Conservation (phyloP, 345 rosid genomes). For the Lepidium aucheri region DNA sequence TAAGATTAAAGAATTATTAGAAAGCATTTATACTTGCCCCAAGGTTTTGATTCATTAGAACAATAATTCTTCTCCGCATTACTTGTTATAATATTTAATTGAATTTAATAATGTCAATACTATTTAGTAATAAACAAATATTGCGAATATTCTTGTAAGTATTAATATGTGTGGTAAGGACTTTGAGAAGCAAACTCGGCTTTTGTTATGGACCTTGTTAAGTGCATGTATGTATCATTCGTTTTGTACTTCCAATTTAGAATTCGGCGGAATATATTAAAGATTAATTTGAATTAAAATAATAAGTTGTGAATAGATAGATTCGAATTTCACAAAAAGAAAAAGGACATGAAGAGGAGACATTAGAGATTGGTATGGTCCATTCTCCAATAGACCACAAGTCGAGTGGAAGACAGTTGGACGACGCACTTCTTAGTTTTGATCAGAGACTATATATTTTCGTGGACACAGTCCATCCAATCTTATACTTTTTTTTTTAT, state of each 20-base stretch:
- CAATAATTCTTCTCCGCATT: conserved; percentile 11
- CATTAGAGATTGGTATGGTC: conserved; percentile 12
- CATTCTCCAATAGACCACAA: background rate
- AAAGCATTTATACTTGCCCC: conserved; percentile 10
- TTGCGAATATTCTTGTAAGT: conserved; percentile 11
- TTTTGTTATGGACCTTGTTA: conserved; percentile 3
- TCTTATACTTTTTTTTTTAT: background rate
- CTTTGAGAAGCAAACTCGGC: background rate
- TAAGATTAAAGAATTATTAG: background rate
- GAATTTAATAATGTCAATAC: background rate
- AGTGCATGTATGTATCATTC: conserved; percentile 21
- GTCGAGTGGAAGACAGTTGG: conserved; percentile 22
- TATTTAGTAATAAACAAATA: background rate
- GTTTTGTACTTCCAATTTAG: conserved; percentile 17
- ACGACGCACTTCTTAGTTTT: background rate
- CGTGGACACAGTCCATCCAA: conserved; percentile 11
- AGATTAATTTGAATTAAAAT: background rate
- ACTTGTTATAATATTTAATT: background rate
- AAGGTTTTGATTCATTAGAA: background rate
- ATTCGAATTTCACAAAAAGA: background rate
- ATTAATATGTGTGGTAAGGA: conserved; percentile 8
- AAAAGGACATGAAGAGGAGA: background rate
- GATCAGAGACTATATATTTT: background rate
- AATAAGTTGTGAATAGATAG: background rate
- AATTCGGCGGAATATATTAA: background rate